A percentile compares a stretch with the other conserved stretches of the same genome.
Evolutionary conservation across 495 filamentous ascomycete genomes (phyloP).

Genomic region (Penicillium atrosanguineum): DNA sequence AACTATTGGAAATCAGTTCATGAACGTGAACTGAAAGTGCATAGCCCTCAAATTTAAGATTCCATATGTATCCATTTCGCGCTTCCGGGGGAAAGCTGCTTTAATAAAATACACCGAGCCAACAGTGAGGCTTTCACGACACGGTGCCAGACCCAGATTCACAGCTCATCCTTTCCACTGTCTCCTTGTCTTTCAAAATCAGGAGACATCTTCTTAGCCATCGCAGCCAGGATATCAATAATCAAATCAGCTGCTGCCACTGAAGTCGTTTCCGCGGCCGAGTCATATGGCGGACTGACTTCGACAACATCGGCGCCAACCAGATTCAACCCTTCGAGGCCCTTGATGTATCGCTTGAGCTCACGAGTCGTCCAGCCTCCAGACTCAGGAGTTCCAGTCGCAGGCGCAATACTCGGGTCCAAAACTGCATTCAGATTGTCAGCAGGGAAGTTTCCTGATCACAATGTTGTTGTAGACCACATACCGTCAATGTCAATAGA

Average conservation of each 20-base stretch:
- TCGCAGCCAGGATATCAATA: conserved; percentile 26
- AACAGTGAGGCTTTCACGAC: neutral
- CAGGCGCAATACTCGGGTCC: conserved; percentile 27
- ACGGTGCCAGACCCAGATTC: neutral
- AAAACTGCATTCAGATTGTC: conserved; percentile 9
- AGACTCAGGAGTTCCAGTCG: conserved; percentile 30
- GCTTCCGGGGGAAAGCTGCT: neutral
- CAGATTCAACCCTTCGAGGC: conserved; percentile 26
- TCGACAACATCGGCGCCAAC: conserved; percentile 40
- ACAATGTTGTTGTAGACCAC: neutral
- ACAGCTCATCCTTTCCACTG: neutral
- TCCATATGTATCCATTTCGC: neutral
- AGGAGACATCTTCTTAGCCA: conserved; percentile 17
- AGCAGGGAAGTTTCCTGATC: neutral
- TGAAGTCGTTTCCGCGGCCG: conserved; percentile 43
- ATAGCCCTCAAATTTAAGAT: neutral
- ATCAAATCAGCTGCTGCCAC: conserved; percentile 46
- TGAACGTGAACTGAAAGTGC: too few species aligned
- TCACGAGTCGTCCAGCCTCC: conserved; percentile 35
- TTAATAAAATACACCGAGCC: neutral
- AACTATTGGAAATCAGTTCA: too few species aligned
- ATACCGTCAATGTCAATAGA: conserved; percentile 29
- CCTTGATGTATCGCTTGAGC: conserved; percentile 23
- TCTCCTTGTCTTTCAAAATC: neutral
- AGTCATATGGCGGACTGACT: conserved; percentile 51